phyloP scores from a whole-genome alignment of 2,329 filamentous ascomycete species.

The Zopfia rhizophila region DNA sequence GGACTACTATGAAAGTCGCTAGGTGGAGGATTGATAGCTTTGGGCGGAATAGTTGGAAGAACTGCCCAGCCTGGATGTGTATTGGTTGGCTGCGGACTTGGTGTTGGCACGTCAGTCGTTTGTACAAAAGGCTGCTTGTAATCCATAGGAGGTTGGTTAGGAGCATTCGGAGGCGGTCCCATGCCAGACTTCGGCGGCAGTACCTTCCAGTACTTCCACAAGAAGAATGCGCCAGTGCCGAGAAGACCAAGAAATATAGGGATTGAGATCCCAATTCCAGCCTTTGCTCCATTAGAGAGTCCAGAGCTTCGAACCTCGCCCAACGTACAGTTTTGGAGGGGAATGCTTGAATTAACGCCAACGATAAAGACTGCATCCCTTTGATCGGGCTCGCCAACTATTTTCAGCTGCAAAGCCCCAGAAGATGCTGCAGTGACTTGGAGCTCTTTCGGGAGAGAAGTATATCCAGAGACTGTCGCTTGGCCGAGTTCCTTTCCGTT shows the following conservation, averaged over 20 bases:
- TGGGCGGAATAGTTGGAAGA: slow-evolving; percentile 1
- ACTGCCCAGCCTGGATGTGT: slow-evolving; percentile 2
- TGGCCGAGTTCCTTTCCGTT: slow-evolving; percentile 12
- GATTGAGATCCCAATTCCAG: slow-evolving; percentile 16
- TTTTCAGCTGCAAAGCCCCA: slow-evolving; percentile 13
- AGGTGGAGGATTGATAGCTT: not conserved
- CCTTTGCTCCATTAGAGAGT: slow-evolving; percentile 12
- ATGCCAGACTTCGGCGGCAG: slow-evolving; percentile 35
- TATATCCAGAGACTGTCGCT: not conserved
- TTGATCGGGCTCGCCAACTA: slow-evolving; percentile 7
- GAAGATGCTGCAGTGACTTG: slow-evolving; percentile 4
- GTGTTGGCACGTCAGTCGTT: slow-evolving; percentile 1
- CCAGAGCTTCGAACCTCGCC: slow-evolving; percentile 3
- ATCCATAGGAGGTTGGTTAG: slow-evolving; percentile 7
- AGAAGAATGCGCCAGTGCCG: no score
- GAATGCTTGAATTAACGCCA: slow-evolving; percentile 19
- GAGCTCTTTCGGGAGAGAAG: slow-evolving; percentile 4
- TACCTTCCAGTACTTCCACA: slow-evolving; percentile 24
- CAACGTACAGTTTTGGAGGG: slow-evolving; percentile 20
- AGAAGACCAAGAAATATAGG: slow-evolving; percentile 12
- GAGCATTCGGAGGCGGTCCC: slow-evolving; percentile 44
- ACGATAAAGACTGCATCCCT: slow-evolving; percentile 19
- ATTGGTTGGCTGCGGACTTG: slow-evolving; percentile 1
- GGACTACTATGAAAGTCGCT: no score
- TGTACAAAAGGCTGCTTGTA: slow-evolving; percentile 14